A percentile compares a stretch with the other conserved stretches of the same genome.
phyloP scores from a whole-genome alignment of 179 eudicot species.

The Silene noctiflora region DNA sequence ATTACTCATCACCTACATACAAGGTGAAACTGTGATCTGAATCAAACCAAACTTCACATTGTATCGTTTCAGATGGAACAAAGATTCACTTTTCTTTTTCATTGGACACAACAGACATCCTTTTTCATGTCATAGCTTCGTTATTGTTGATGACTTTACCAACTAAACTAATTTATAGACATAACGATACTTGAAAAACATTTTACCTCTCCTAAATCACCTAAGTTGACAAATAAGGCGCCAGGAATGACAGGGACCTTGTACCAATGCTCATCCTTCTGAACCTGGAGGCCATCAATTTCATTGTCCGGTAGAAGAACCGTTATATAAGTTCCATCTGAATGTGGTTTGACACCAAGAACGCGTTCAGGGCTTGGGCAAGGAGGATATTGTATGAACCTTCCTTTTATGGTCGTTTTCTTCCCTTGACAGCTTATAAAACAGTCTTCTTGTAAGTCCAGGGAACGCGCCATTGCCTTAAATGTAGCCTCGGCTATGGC shows the following conservation, averaged over 20 bases:
- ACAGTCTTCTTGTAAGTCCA: constrained; percentile 25
- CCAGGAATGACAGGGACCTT: constrained; percentile 37
- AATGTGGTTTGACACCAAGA: constrained; percentile 45
- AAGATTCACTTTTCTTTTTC: too few species aligned
- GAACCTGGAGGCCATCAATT: constrained; percentile 41
- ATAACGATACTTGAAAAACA: too few species aligned
- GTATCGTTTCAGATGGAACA: too few species aligned
- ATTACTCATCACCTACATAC: constrained; percentile 52
- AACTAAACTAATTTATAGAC: too few species aligned
- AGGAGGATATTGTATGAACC: constrained; percentile 40
- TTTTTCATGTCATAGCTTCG: too few species aligned
- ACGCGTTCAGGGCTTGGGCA: constrained; percentile 42
- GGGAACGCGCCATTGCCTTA: constrained; percentile 25
- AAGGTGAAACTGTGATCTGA: too few species aligned
- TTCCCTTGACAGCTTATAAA: constrained; percentile 39
- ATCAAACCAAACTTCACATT: background rate
- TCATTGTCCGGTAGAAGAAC: constrained; percentile 33
- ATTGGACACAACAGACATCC: too few species aligned
- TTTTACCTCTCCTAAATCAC: constrained; percentile 49
- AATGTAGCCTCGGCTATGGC: background rate
- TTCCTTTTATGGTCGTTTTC: constrained; percentile 16
- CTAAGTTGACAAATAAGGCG: constrained; percentile 40
- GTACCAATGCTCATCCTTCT: constrained; percentile 38
- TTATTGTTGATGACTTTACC: too few species aligned
- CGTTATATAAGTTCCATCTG: constrained; percentile 43